A percentile compares a stretch with the other conserved stretches of the same genome.
phyloP scores from a whole-genome alignment of 1,139 yeast genomes.

The Kazachstania sp. region DNA sequence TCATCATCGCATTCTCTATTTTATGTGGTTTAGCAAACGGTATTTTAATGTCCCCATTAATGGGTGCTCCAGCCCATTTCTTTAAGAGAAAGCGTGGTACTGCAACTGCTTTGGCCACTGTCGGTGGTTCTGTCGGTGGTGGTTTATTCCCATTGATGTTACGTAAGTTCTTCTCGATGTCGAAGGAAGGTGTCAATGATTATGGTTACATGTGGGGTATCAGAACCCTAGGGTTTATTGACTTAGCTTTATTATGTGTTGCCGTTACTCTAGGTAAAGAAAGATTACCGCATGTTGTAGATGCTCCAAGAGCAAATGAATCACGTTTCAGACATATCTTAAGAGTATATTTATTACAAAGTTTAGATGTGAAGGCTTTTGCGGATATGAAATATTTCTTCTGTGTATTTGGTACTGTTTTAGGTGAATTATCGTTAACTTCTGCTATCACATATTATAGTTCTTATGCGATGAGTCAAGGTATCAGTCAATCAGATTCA shows the following conservation, averaged over 20 bases:
- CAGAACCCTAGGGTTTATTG: conserved; percentile 45
- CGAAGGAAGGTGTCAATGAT: conserved; percentile 15
- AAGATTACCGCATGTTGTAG: conserved; percentile 30
- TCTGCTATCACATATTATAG: conserved; percentile 41
- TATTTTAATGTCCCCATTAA: conserved; percentile 48
- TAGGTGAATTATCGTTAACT: conserved; percentile 38
- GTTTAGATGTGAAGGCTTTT: conserved; percentile 39
- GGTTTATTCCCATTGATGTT: conserved; percentile 54
- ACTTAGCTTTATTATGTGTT: conserved; percentile 36
- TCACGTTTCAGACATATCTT: conserved; percentile 9
- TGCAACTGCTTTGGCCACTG: conserved; percentile 53
- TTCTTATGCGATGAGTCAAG: conserved; percentile 42
- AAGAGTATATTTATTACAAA: conserved; percentile 23
- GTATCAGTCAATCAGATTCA: conserved; percentile 36
- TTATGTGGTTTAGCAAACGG: conserved; percentile 54
- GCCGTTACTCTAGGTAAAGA: conserved; percentile 36
- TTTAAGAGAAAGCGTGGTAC: conserved; percentile 49
- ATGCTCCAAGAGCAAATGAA: conserved; percentile 7
- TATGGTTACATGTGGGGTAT: conserved; percentile 56
- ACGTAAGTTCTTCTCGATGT: conserved; percentile 38
- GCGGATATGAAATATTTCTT: conserved; percentile 34
- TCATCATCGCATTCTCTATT: conserved; percentile 49
- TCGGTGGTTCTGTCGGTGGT: conserved; percentile 67
- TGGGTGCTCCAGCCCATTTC: conserved; percentile 57
- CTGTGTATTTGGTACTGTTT: conserved; percentile 38